Percentiles rank a stretch among this genome's conserved stretches.
Evolutionary conservation across 192 early-diverging fungal genomes (phyloP).

Genomic region (Globomyces pollinis-pini): DNA sequence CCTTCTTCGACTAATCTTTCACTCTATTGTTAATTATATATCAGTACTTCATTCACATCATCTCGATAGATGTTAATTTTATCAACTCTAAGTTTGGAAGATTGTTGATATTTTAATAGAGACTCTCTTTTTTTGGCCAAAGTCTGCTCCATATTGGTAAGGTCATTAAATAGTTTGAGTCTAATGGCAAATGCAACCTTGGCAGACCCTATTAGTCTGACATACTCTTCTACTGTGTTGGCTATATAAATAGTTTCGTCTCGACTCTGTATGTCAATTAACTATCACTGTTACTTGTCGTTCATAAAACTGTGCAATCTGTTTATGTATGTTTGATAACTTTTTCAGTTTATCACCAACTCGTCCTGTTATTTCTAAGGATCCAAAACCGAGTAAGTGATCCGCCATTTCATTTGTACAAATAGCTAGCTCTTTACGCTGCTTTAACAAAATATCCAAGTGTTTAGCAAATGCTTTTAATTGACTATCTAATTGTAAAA

Average conservation of each 20-base stretch:
- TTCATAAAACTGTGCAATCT: constrained; percentile 70
- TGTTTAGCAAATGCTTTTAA: neutral
- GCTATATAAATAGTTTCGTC: constrained; percentile 67
- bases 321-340: constrained; percentile 73
- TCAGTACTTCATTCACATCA: constrained; percentile 48
- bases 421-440: constrained; percentile 63
- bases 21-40: constrained; percentile 36
- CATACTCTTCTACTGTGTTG: constrained; percentile 80
- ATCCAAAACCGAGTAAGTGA: constrained; percentile 62
- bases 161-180: neutral
- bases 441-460: constrained; percentile 32
- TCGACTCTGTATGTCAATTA: constrained; percentile 56
- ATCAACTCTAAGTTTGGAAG: constrained; percentile 30
- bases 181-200: constrained; percentile 33
- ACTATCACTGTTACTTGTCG: neutral
- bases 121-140: constrained; percentile 58
- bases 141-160: constrained; percentile 39
- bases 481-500: constrained; percentile 27
- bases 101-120: constrained; percentile 21
- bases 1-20: constrained; percentile 18
- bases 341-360: constrained; percentile 59
- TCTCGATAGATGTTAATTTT: constrained; percentile 31
- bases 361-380: constrained; percentile 60
- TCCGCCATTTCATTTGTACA: constrained; percentile 69
- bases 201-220: constrained; percentile 77